Evolutionary conservation across 345 rosid species (phyloP).

Genomic region (Acer saccharum): DNA sequence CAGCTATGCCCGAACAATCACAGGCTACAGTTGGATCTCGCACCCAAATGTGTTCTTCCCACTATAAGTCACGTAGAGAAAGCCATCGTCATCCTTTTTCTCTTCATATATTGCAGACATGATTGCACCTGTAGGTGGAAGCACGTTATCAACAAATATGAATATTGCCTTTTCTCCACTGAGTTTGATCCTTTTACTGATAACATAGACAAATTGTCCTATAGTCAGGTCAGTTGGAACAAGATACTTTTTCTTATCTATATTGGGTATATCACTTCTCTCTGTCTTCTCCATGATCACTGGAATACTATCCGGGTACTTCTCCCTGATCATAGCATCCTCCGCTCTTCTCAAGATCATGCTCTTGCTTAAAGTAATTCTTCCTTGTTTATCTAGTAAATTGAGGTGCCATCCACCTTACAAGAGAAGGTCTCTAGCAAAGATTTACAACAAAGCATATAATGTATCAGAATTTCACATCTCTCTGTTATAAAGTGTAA

Average conservation of each 20-base stretch:
- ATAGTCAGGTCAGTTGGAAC: constrained; percentile 94
- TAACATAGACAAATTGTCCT: constrained; percentile 90
- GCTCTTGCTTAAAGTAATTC: no score
- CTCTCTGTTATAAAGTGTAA: no score
- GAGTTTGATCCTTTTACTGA: constrained; percentile 86
- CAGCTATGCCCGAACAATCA: constrained; percentile 8
- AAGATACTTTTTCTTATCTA: constrained; percentile 97
- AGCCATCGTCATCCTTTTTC: constrained; percentile 96
- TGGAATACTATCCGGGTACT: no score
- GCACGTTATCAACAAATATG: constrained; percentile 92
- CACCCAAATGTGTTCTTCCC: constrained; percentile 92
- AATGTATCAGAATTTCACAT: no score
- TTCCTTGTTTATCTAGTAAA: no score
- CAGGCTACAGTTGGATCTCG: constrained; percentile 22
- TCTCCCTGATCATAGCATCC: no score
- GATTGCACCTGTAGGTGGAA: constrained; percentile 89
- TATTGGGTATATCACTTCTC: constrained; percentile 89
- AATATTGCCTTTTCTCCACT: constrained; percentile 96
- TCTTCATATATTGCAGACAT: constrained; percentile 91
- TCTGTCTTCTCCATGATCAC: constrained; percentile 98
- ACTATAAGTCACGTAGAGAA: constrained; percentile 92
- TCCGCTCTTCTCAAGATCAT: no score
- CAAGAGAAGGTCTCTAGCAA: no score
- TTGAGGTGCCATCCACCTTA: no score
- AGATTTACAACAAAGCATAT: no score